Evolutionary conservation across 208 protist genomes (phyloP), one percentile per base, ranked within the genome.

Genomic region (Kentomonas sorsogonicus): DNA sequence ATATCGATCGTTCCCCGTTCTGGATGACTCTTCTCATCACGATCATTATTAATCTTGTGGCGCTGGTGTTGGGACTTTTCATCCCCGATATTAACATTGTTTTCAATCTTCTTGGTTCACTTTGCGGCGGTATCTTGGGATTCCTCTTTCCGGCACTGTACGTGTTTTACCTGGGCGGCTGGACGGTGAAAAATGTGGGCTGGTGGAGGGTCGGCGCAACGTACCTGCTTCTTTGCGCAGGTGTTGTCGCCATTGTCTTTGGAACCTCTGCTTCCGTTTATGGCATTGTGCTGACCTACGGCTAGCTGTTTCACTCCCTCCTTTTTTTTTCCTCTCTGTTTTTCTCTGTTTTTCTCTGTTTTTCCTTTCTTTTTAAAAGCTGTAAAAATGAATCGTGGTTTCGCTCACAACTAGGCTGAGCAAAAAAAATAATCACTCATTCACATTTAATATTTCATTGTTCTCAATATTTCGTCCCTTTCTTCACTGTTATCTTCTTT

Each of bases 81-180:
- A 64, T 89, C 43, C 80, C 80, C 3, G 67, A 80, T 47, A 68
- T 92, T 50, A 77, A 68, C 45, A 73, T 84, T 40, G 81, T 86
- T 16, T 83, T 89, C 66, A 69, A 73, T 16, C 52, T 92, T 31
- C 46, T 85, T 22, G 80, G 85, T n/a, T 67, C 65, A 36, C 45
- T 89, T 16, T 81, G 65, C 52, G 79, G 74, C 10, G 76, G 76
- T 5, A 54, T 79, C 13, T 36, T 89, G 18, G 79, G 69, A 29
- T 89, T 92, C 50, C 52, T 87, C 11, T 53, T 84, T n/a, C 78
- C 81, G 5, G 63, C 77, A 13, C 72, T 80, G 53, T 72, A 78
- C n/a, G 61, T 64, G 54, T 75, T 77, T 70, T 86, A 76, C 69
- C 46, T 51, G 18, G 82, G 72, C 16, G 65, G 63, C 38, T 83